Evolutionary conservation across 2,329 filamentous ascomycete genomes (phyloP).

Genomic region (Alternaria novae-zelandiae): DNA sequence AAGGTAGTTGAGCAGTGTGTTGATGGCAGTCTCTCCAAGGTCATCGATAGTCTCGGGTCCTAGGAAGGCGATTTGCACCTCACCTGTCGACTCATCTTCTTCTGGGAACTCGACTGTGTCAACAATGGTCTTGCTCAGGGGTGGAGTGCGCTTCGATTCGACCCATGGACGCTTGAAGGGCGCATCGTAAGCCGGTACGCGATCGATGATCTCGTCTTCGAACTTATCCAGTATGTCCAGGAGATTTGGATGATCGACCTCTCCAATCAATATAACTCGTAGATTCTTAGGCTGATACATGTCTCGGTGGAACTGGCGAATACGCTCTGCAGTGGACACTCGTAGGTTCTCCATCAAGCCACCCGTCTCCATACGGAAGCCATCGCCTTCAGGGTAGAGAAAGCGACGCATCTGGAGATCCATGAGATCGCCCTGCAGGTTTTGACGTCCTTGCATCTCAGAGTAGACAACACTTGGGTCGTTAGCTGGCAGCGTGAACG

Average conservation of each 20-base stretch:
- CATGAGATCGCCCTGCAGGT: conserved; percentile 83
- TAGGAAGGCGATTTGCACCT: conserved; percentile 84
- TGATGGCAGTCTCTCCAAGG: conserved; percentile 69
- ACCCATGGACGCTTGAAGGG: conserved; percentile 91
- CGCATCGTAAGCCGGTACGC: conserved; percentile 75
- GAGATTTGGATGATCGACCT: conserved; percentile 82
- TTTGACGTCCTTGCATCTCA: conserved; percentile 97
- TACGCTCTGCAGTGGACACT: conserved; percentile 83
- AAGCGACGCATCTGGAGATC: conserved; percentile 80
- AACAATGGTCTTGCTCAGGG: conserved; percentile 73
- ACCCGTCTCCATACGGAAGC: conserved; percentile 97
- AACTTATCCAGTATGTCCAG: conserved; percentile 84
- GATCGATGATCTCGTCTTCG: conserved; percentile 82
- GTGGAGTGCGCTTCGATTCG: conserved; percentile 79
- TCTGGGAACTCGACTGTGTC: conserved; percentile 91
- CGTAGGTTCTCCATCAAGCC: conserved; percentile 93
- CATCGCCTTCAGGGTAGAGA: conserved; percentile 86
- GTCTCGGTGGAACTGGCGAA: conserved; percentile 90
- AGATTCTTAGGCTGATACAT: conserved; percentile 99
- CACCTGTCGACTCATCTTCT: conserved; percentile 91
- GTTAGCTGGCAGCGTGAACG: conserved; percentile 15
- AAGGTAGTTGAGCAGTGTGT: conserved; percentile 82
- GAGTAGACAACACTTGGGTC: conserved; percentile 82
- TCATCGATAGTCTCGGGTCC: conserved; percentile 81
- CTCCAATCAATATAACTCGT: conserved; percentile 88